A percentile compares a stretch with the other conserved stretches of the same genome.
These are phyloP conservation scores for Pelargonium myrrhifolium DNA, from an alignment of 441 rosid genomes.

Conservation along the genomic window DNA sequence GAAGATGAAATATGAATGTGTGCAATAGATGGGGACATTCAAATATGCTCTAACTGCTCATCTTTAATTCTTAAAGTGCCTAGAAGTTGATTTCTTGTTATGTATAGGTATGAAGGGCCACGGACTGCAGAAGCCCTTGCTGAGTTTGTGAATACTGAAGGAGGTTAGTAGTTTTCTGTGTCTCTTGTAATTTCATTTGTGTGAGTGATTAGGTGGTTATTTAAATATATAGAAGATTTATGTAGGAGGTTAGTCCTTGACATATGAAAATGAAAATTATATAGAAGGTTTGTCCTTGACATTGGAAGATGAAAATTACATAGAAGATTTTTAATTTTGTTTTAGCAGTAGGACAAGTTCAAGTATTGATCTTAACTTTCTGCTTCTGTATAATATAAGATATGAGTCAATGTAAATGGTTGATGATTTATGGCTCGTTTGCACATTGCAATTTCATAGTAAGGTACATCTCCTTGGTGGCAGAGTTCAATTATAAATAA, in stretches of 20 bases:
- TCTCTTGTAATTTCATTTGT: not conserved
- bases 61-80: conserved; percentile 6
- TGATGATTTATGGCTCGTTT: not conserved
- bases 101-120: conserved; percentile 76
- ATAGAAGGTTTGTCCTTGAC: too few relatives aligned
- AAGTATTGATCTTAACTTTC: not conserved
- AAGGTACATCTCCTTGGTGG: not conserved
- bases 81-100: conserved; percentile 3
- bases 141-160: conserved; percentile 86
- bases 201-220: too few relatives aligned
- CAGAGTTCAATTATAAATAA: not conserved
- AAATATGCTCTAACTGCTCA: not conserved
- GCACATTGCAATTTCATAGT: not conserved
- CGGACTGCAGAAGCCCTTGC: conserved; percentile 74
- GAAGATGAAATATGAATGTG: too few relatives aligned
- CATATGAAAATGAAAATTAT: too few relatives aligned
- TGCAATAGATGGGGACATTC: not conserved
- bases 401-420: not conserved
- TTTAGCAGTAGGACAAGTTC: not conserved
- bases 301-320: too few relatives aligned
- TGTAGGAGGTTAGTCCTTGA: too few relatives aligned
- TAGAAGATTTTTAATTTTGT: not conserved
- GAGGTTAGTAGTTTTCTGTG: conserved; percentile 40
- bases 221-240: too few relatives aligned
- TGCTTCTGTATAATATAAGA: not conserved